Evolutionary conservation across 2,329 filamentous ascomycete species (phyloP).

Genomic region (Ustilaginoidea virens): DNA sequence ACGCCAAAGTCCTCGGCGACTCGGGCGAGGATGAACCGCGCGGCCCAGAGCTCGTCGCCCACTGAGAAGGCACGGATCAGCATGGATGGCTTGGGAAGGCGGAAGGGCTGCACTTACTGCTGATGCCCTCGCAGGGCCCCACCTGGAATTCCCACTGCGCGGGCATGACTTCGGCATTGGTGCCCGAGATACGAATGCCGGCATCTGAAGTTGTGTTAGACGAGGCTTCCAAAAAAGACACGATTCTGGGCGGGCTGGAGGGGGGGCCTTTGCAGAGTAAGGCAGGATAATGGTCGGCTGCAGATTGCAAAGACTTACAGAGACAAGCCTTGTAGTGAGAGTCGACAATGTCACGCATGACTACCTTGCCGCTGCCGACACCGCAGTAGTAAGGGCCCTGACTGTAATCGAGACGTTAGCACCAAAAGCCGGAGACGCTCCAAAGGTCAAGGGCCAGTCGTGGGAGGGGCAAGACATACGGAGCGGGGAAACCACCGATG

Average conservation of each 20-base stretch:
- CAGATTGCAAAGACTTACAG: slow-evolving; percentile 24
- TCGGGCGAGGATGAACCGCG: slow-evolving; percentile 68
- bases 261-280: slow-evolving; percentile 46
- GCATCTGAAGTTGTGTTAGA: slow-evolving; percentile 29
- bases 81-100: too few species aligned
- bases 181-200: slow-evolving; percentile 86
- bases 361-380: slow-evolving; percentile 93
- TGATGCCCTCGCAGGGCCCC: slow-evolving; percentile 75
- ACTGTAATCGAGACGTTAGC: slow-evolving; percentile 6
- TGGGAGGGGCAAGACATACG: slow-evolving; percentile 19
- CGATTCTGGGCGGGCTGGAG: neutral
- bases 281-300: slow-evolving; percentile 29
- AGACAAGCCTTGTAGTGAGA: slow-evolving; percentile 47
- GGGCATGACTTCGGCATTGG: slow-evolving; percentile 85
- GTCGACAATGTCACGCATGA: slow-evolving; percentile 95
- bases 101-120: slow-evolving; percentile 40
- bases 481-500: slow-evolving; percentile 68
- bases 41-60: slow-evolving; percentile 91
- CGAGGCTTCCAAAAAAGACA: neutral
- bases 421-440: too few species aligned
- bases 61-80: slow-evolving; percentile 32
- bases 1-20: slow-evolving; percentile 94
- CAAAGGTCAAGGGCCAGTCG: too few species aligned
- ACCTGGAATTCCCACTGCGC: slow-evolving; percentile 98
- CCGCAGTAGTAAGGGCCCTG: slow-evolving; percentile 50